Conservation (phyloP, 2,329 filamentous ascomycete species). For the Aspergillus alliaceus region DNA sequence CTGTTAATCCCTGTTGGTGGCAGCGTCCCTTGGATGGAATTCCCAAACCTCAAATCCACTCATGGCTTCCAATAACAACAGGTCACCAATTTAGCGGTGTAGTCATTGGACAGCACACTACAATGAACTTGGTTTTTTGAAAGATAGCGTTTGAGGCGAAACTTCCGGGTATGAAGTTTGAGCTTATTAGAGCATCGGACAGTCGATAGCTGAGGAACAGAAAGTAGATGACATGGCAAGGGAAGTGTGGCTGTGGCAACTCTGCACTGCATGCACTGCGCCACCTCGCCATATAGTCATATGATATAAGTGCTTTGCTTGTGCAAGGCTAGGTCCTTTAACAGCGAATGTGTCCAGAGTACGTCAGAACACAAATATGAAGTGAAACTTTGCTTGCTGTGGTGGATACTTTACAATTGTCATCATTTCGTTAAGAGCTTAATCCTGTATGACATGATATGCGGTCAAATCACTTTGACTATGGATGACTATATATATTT, state of each 20-base stretch:
- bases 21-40: background rate
- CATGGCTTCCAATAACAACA: background rate
- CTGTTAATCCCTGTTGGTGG: background rate
- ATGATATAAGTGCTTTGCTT: background rate
- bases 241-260: conserved; percentile 10
- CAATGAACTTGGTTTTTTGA: background rate
- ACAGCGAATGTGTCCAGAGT: too few relatives aligned
- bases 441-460: too few relatives aligned
- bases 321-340: too few relatives aligned
- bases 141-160: background rate
- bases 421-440: too few relatives aligned
- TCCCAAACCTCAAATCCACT: background rate
- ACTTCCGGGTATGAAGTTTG: background rate
- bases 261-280: conserved; percentile 18
- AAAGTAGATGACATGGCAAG: conserved; percentile 13
- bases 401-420: too few relatives aligned
- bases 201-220: conserved; percentile 16
- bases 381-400: too few relatives aligned
- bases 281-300: conserved; percentile 4
- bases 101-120: background rate
- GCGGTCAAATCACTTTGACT: too few relatives aligned
- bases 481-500: too few relatives aligned
- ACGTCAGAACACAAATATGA: too few relatives aligned
- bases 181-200: conserved; percentile 12
- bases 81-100: too few relatives aligned